phyloP scores from a whole-genome alignment of 805 yeast species.

The Saccharomycopsis fodiens region DNA sequence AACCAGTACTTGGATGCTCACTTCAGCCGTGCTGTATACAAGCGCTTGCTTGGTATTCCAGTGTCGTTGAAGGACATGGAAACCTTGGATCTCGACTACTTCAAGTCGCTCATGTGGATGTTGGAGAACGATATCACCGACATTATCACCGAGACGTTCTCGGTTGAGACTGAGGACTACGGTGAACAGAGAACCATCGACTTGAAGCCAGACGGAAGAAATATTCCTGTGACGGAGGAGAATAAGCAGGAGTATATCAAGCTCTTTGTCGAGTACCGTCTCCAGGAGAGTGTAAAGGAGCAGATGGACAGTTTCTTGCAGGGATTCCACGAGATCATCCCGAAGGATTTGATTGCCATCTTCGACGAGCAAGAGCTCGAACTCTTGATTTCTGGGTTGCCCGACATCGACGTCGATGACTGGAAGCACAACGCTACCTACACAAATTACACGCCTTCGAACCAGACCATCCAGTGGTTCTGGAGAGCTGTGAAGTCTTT shows the following conservation, averaged over 20 bases:
- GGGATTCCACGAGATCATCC: slow-evolving; percentile 88
- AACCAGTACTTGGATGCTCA: slow-evolving; percentile 85
- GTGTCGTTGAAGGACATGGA: slow-evolving; percentile 93
- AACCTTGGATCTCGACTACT: slow-evolving; percentile 96
- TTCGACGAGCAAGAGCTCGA: slow-evolving; percentile 96
- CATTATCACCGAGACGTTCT: slow-evolving; percentile 87
- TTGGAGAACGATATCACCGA: slow-evolving; percentile 91
- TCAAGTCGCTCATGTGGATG: slow-evolving; percentile 92
- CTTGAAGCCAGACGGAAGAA: slow-evolving; percentile 71
- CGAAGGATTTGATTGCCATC: slow-evolving; percentile 72
- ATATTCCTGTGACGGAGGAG: slow-evolving; percentile 80
- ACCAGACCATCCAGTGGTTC: slow-evolving; percentile 90
- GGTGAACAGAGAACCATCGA: slow-evolving; percentile 85
- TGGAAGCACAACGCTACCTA: slow-evolving; percentile 86
- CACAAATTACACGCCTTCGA: slow-evolving; percentile 72
- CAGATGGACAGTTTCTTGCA: slow-evolving; percentile 79
- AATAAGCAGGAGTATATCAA: slow-evolving; percentile 88
- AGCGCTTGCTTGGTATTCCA: slow-evolving; percentile 67
- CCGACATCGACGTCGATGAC: slow-evolving; percentile 92
- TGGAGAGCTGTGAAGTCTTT: slow-evolving; percentile 97
- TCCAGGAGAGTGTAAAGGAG: slow-evolving; percentile 74
- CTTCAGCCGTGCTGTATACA: slow-evolving; percentile 91
- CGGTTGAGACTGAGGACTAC: slow-evolving; percentile 87
- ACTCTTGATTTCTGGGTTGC: slow-evolving; percentile 85
- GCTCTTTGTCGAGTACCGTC: slow-evolving; percentile 76